These are phyloP conservation scores for Chaetomiaceae sp. DNA, from an alignment of 2,329 filamentous ascomycete species.

Conservation along the genomic window DNA sequence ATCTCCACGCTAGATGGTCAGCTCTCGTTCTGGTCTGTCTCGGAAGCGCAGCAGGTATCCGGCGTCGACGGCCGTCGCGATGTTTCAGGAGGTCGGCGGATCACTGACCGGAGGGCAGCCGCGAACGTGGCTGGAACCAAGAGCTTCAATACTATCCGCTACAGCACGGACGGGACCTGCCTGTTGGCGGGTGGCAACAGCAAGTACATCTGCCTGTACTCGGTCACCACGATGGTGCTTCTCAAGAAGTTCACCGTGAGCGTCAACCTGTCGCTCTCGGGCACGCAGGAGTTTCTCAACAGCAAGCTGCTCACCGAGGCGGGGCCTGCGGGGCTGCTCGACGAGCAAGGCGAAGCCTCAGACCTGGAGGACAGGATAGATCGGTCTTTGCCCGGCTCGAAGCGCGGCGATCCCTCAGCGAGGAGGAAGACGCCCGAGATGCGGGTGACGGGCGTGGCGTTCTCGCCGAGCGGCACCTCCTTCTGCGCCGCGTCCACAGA, in stretches of 20 bases:
- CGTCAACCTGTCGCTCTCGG: slow-evolving; percentile 90
- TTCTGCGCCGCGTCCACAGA: slow-evolving; percentile 97
- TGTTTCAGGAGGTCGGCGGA: slow-evolving; percentile 84
- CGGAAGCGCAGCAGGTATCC: slow-evolving; percentile 79
- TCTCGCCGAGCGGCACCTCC: slow-evolving; percentile 80
- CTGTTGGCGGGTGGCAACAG: slow-evolving; percentile 89
- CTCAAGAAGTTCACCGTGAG: slow-evolving; percentile 95
- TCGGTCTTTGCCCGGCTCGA: slow-evolving; percentile 74
- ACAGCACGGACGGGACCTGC: slow-evolving; percentile 89
- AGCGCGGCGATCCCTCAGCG: slow-evolving; percentile 75
- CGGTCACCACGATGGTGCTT: slow-evolving; percentile 85
- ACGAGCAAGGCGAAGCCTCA: slow-evolving; percentile 81
- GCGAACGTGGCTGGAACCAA: slow-evolving; percentile 90
- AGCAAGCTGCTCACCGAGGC: slow-evolving; percentile 88
- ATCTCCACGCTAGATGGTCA: slow-evolving; percentile 92
- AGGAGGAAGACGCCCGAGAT: slow-evolving; percentile 77
- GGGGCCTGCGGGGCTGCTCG: slow-evolving; percentile 77
- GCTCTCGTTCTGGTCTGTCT: slow-evolving; percentile 89
- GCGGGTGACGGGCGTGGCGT: slow-evolving; percentile 76
- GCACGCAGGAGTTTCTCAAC: slow-evolving; percentile 95
- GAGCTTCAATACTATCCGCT: slow-evolving; percentile 79
- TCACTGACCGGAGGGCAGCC: slow-evolving; percentile 82
- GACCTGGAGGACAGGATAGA: slow-evolving; percentile 84
- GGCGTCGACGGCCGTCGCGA: slow-evolving; percentile 88
- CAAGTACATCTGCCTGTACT: slow-evolving; percentile 98